Base-by-base conservation (phyloP, 164 flowering plant species). In the Magnolia kwangsiensis region DNA sequence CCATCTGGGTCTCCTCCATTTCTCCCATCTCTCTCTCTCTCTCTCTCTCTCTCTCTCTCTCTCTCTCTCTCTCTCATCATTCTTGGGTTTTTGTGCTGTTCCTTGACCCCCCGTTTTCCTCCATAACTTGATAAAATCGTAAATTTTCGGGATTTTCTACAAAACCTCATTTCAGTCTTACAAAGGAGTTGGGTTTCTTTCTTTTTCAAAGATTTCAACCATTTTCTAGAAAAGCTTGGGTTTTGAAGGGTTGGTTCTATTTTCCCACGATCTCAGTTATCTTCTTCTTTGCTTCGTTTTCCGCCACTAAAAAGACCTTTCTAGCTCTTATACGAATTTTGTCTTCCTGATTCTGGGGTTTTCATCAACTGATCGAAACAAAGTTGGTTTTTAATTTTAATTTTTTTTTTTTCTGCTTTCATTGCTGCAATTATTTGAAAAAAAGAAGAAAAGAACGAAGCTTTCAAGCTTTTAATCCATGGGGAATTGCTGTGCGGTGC, bases 401-500 rank as follows among this genome's bases (percentile, higher is more conserved):
- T 1, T 27, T 1, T 27, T 27, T 1, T 13, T 3, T 65, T 16
- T 23, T 37, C 45, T 37, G 45, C 68, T 8, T 65, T 11, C 50
- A 31, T 68, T 27, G 29, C 50, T 67, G 29, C 71, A 18, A 7
- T 27, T 37, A 7, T 31, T 16, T 29, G 29, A 29, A 31, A 29
- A 14, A 19, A 21, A 66, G 31, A 10, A 2, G 27, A 27, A 7
- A 49, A 19, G 49, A 24, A 8, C 50, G 71, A 31, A 68, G 16
- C 71, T 73, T 23, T 29, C 49, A 63, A 74, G 69, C 59, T 20
- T 68, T 77, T 79, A 83, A 86, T 69, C 61, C 67, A 93, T 94
- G 98, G 98, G 97, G 4, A 94, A 94, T 81, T 92, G 98, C 74
- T 94, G 98, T 81, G 86, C 68, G 0, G 72, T 74, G 18, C 92